Percentiles rank a stretch among this genome's conserved stretches.
Evolutionary conservation across 352 stramenopile species (phyloP).

Genomic region (Phytophthora multivora): DNA sequence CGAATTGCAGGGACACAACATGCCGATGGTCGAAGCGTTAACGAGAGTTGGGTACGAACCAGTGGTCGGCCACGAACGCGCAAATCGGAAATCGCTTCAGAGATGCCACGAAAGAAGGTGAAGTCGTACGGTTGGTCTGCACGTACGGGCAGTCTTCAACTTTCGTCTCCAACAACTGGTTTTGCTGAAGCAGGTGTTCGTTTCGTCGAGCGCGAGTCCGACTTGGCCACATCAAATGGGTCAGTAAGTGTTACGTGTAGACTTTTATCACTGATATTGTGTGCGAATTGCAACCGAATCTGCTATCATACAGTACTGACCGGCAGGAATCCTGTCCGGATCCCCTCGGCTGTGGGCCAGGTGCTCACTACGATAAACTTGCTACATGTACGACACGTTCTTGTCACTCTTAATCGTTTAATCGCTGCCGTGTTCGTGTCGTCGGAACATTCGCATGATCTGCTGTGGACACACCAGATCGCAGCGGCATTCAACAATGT

Average conservation of each 20-base stretch:
- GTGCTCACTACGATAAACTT: too few species aligned
- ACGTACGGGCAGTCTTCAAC: background rate
- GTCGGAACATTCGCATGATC: background rate
- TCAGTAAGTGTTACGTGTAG: too few species aligned
- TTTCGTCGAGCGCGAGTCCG: background rate
- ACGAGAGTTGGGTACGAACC: background rate
- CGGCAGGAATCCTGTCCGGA: too few species aligned
- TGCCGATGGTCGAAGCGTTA: background rate
- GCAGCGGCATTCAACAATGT: background rate
- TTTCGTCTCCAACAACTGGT: conserved; percentile 2
- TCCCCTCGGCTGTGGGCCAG: background rate
- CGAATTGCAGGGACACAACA: background rate
- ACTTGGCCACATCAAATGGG: background rate
- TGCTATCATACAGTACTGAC: too few species aligned
- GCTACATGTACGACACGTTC: background rate
- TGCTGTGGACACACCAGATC: background rate
- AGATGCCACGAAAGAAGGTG: background rate
- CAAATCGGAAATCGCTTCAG: background rate
- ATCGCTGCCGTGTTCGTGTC: conserved; percentile 2
- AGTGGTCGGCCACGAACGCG: background rate
- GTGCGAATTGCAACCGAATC: too few species aligned
- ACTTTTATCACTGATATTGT: too few species aligned
- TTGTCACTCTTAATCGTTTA: conserved; percentile 13
- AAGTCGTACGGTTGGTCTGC: background rate
- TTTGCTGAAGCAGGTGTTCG: background rate